These are phyloP conservation scores for Urostyla sp. DNA, from an alignment of 73 alveolate genomes.

Conservation along the genomic window DNA sequence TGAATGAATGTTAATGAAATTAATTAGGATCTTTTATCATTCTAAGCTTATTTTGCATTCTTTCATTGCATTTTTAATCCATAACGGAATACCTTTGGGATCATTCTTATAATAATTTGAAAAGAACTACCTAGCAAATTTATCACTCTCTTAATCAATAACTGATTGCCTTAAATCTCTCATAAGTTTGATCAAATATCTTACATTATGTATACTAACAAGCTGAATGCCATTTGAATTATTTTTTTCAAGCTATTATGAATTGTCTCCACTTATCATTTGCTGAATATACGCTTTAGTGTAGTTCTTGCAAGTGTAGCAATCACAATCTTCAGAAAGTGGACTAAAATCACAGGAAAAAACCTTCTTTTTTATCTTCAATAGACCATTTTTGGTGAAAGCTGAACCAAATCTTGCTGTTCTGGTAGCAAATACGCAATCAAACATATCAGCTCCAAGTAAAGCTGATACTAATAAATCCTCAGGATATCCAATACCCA, in stretches of 20 bases:
- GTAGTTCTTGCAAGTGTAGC: slow-evolving; percentile 94
- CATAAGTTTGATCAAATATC: slow-evolving; percentile 81
- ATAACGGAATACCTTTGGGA: slow-evolving; percentile 74
- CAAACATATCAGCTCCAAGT: slow-evolving; percentile 99
- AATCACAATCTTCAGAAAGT: slow-evolving; percentile 90
- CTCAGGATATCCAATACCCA: slow-evolving; percentile 99
- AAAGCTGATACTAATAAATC: slow-evolving; percentile 97
- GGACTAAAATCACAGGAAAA: slow-evolving; percentile 89
- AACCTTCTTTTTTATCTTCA: slow-evolving; percentile 81
- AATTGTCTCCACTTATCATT: slow-evolving; percentile 82
- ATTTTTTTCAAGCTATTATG: no score
- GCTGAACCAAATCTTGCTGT: slow-evolving; percentile 99
- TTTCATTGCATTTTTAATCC: slow-evolving; percentile 79
- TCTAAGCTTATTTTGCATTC: slow-evolving; percentile 70
- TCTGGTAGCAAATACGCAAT: slow-evolving; percentile 98
- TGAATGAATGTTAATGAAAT: background rate
- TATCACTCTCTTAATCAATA: slow-evolving; percentile 80
- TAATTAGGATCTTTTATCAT: background rate
- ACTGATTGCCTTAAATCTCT: slow-evolving; percentile 88
- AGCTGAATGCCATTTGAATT: slow-evolving; percentile 89
- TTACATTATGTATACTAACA: slow-evolving; percentile 94
- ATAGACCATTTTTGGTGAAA: slow-evolving; percentile 91
- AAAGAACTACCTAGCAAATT: slow-evolving; percentile 80
- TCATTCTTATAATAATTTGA: slow-evolving; percentile 70
- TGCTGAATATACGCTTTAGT: slow-evolving; percentile 88